These are phyloP conservation scores for Handroanthus guayacan DNA, from an alignment of 257 asterid species.

Conservation along the genomic window DNA sequence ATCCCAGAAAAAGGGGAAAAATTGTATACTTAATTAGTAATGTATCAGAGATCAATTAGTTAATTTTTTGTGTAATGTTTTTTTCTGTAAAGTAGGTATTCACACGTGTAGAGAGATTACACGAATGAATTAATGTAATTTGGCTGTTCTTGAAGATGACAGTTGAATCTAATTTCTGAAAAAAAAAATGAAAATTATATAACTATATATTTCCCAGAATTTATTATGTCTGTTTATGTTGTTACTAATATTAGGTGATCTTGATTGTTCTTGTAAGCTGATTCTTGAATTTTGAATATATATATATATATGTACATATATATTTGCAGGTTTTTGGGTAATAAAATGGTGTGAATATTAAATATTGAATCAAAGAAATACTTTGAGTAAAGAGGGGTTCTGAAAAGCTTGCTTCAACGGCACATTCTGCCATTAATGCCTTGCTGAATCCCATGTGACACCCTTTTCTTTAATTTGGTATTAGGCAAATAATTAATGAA, in stretches of 20 bases:
- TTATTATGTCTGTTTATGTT: background rate
- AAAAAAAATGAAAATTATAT: background rate
- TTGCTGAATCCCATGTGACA: constrained; percentile 47
- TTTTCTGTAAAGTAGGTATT: background rate
- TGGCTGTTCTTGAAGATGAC: constrained; percentile 20
- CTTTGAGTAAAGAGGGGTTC: constrained; percentile 25
- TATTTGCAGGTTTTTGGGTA: background rate
- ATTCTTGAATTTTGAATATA: constrained; percentile 15
- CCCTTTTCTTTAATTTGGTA: constrained; percentile 12
- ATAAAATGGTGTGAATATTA: constrained; percentile 1
- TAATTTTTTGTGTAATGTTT: background rate
- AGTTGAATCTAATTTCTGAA: constrained; percentile 20
- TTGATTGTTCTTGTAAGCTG: background rate
- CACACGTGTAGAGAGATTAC: constrained; percentile 37
- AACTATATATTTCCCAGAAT: background rate
- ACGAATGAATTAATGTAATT: constrained; percentile 29
- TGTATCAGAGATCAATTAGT: constrained; percentile 6
- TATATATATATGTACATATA: background rate
- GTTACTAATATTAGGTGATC: background rate
- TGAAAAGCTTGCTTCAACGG: constrained; percentile 46
- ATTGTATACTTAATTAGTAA: background rate
- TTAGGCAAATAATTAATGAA: background rate
- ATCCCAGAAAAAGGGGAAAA: background rate
- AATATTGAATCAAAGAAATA: constrained; percentile 26
- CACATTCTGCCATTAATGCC: constrained; percentile 42